These are phyloP conservation scores for Fusarium virguliforme DNA, from an alignment of 2,329 filamentous ascomycete genomes.

Conservation along the genomic window DNA sequence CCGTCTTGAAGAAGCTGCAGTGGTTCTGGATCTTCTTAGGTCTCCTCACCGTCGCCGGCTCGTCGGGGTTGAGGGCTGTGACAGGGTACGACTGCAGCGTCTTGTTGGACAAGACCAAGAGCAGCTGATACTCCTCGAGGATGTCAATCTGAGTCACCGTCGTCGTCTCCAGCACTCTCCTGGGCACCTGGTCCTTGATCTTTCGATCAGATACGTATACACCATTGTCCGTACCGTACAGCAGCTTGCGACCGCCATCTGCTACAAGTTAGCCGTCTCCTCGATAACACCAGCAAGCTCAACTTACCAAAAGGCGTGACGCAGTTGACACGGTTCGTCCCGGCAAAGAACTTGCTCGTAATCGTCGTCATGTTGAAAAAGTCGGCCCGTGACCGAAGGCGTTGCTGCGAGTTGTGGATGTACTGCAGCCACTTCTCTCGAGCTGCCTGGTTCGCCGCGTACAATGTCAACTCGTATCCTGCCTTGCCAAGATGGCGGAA, in stretches of 20 bases:
- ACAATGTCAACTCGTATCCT: constrained; percentile 93
- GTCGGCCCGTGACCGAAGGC: constrained; percentile 87
- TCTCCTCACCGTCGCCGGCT: constrained; percentile 84
- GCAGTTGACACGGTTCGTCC: constrained; percentile 90
- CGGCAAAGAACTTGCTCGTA: constrained; percentile 73
- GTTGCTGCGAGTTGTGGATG: constrained; percentile 91
- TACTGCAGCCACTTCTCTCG: constrained; percentile 98
- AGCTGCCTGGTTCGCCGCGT: constrained; percentile 86
- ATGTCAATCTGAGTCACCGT: constrained; percentile 96
- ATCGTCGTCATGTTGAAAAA: constrained; percentile 86
- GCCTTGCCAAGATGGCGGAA: constrained; percentile 97
- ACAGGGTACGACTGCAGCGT: constrained; percentile 91
- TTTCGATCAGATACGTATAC: constrained; percentile 94
- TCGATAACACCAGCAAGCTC: constrained; percentile 21
- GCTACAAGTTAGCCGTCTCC: constrained; percentile 29
- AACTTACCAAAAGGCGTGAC: constrained; percentile 88
- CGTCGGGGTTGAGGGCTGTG: constrained; percentile 87
- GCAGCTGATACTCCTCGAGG: constrained; percentile 92
- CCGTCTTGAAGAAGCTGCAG: constrained; percentile 98
- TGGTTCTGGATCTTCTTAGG: constrained; percentile 97
- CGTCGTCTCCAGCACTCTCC: constrained; percentile 86
- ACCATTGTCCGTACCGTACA: constrained; percentile 94
- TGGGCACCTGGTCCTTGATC: constrained; percentile 85
- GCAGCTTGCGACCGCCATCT: constrained; percentile 95
- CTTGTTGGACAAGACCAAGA: constrained; percentile 94